Evolutionary conservation across 768 basidiomycete genomes (phyloP), one percentile per base, ranked within the genome.

Genomic region (Pholiota microspora): DNA sequence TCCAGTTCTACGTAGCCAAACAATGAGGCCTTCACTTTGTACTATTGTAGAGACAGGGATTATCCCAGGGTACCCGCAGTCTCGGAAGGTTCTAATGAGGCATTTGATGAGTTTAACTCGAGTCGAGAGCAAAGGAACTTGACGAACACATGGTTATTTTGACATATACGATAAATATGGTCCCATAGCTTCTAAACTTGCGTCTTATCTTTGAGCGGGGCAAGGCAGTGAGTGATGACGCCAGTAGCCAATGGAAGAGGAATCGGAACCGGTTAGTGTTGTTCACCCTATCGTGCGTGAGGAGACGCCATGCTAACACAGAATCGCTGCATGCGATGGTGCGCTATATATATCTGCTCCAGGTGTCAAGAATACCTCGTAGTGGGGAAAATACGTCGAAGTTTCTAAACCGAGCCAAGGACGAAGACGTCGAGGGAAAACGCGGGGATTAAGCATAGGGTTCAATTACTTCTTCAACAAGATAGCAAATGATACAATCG

Each of bases 221-320:
- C 9, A n/a, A 40, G 47, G 38, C 23, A 47, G 27, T 23, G 32
- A 44, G 23, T n/a, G 45, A 34, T 42, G 40, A 38, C 2, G 24
- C 12, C 2, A 32, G 15, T 18, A 34, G 23, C 50, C 53, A 59
- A 62, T 51, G 34, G 47, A 57, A 10, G 34, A 18, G 16, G 15
- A 32, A 12, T 58, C 58, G 61, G 61, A 36, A 35, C 58, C 58
- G 58, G 58, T 34, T 45, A 55, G 51, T 15, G 10, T 51, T 38
- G 18, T 45, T 24, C 52, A 48, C 47, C 60, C 60, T 59, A 62
- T 59, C 57, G 13, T 44, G 36, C 60, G 60, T 62, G 57, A 47
- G 55, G 45, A 54, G 7, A 27, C 24, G 48, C 55, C 55, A 54
- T 52, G 57, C 55, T 53, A 51, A 23, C 24, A n/a, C 29, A 13